phyloP scores from a whole-genome alignment of 352 stramenopile genomes.

The Globisporangium uncinulatum region DNA sequence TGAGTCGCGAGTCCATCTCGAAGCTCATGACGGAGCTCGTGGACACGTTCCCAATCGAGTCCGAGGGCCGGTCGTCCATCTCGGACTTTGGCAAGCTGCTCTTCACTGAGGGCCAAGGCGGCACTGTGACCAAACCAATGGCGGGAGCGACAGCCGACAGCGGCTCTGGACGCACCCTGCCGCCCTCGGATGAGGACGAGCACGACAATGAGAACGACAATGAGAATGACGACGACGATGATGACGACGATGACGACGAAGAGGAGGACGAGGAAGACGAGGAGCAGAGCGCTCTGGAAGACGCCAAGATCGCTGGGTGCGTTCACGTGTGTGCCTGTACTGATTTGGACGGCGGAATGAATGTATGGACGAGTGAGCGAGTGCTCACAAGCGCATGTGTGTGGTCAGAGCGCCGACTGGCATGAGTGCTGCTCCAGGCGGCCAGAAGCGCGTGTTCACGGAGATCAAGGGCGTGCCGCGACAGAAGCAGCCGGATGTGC shows the following conservation, averaged over 20 bases:
- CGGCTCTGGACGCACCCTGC: constrained; percentile 1
- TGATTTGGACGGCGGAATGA: too few species aligned
- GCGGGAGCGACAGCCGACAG: constrained; percentile 7
- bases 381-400: neutral
- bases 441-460: constrained; percentile 74
- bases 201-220: neutral
- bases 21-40: constrained; percentile 84
- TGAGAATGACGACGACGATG: constrained; percentile 3
- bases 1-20: constrained; percentile 80
- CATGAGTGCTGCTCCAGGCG: constrained; percentile 1
- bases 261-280: constrained; percentile 12
- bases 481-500: constrained; percentile 77
- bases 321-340: neutral
- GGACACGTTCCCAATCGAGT: constrained; percentile 76
- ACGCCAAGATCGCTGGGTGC: constrained; percentile 16
- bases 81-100: constrained; percentile 85
- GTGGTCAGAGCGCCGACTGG: neutral
- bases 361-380: too few species aligned
- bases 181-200: constrained; percentile 13
- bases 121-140: neutral
- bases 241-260: constrained; percentile 6
- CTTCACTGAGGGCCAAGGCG: constrained; percentile 64
- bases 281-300: constrained; percentile 11
- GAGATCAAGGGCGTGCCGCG: constrained; percentile 81
- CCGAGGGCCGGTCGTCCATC: constrained; percentile 68